These are phyloP conservation scores for Ophiocytium majus DNA, from an alignment of 352 stramenopile genomes.

Conservation along the genomic window DNA sequence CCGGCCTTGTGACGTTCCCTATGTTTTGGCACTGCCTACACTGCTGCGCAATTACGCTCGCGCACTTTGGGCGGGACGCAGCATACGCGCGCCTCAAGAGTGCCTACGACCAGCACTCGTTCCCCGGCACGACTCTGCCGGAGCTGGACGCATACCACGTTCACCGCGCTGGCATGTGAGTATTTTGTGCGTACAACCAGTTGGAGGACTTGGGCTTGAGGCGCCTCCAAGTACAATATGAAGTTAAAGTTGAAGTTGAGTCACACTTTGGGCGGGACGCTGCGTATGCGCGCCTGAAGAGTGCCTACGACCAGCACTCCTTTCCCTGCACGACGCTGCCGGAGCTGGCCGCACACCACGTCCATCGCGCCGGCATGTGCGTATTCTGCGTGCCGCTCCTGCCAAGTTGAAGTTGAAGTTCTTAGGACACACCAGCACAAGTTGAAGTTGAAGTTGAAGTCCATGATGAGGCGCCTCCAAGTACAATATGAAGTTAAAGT, in stretches of 20 bases:
- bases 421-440: no score
- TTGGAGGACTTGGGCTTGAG: no score
- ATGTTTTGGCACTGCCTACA: conserved; percentile 49
- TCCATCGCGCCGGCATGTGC: no score
- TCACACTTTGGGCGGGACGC: conserved; percentile 35
- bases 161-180: no score
- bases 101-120: conserved; percentile 24
- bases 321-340: background rate
- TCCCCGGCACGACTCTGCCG: background rate
- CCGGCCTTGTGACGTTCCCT: conserved; percentile 48
- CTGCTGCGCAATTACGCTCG: conserved; percentile 25
- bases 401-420: no score
- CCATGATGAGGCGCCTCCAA: no score
- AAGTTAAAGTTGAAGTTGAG: no score
- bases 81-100: conserved; percentile 32
- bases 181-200: no score
- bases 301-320: conserved; percentile 24
- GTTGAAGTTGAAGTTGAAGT: no score
- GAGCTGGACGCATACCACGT: background rate
- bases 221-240: no score
- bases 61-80: conserved; percentile 33
- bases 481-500: no score
- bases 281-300: conserved; percentile 31
- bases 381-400: no score
- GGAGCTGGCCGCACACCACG: background rate